Conservation (phyloP, 192 early-diverging fungal genomes). For the Pilaira anomala region DNA sequence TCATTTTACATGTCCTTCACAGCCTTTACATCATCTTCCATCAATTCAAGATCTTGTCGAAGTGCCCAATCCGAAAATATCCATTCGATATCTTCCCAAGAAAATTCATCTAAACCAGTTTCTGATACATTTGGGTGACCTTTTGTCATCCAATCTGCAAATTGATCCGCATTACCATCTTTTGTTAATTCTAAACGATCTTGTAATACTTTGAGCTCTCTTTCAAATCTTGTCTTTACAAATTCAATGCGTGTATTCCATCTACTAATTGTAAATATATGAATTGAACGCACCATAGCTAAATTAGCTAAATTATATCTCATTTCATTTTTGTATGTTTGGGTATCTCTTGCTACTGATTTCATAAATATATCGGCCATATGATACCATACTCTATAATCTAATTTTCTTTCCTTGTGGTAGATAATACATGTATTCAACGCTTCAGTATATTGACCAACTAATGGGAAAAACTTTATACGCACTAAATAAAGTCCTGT, state of each 20-base stretch:
- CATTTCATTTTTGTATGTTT: not conserved
- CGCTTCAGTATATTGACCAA: conserved; percentile 17
- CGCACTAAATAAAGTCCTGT: conserved; percentile 17
- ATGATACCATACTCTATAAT: conserved; percentile 27
- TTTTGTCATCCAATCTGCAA: conserved; percentile 18
- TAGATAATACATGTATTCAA: conserved; percentile 18
- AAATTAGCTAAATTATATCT: conserved; percentile 20
- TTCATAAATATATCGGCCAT: conserved; percentile 25
- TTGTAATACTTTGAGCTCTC: conserved; percentile 4
- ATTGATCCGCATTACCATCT: conserved; percentile 8
- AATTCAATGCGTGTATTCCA: conserved; percentile 7
- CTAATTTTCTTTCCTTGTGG: conserved; percentile 14
- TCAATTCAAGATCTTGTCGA: conserved; percentile 3
- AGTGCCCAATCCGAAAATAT: conserved; percentile 24
- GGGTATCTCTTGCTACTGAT: not conserved
- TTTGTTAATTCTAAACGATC: not conserved
- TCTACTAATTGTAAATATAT: conserved; percentile 11
- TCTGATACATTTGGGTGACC: not conserved
- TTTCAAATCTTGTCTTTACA: conserved; percentile 6
- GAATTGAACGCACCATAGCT: conserved; percentile 13
- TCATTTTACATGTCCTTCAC: conserved; percentile 39
- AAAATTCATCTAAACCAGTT: conserved; percentile 9
- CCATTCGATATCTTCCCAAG: conserved; percentile 33
- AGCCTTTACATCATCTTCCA: conserved; percentile 3
- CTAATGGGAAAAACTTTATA: conserved; percentile 21